Evolutionary conservation across 257 asterid genomes (phyloP), one percentile per base, ranked within the genome.

Genomic region (Solanum sejunctum): DNA sequence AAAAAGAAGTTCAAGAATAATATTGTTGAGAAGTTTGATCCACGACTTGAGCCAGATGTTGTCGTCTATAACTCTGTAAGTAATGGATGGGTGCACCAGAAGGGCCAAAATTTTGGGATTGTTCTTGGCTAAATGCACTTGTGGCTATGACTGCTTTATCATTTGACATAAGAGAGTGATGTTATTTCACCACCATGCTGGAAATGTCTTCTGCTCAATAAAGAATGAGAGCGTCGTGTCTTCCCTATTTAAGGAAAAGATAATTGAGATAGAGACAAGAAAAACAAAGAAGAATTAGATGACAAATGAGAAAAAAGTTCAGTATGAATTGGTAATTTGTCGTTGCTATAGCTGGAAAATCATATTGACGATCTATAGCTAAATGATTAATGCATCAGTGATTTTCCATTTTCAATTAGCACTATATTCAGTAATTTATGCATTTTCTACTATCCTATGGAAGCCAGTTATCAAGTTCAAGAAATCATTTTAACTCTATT

Each of bases 61-160:
- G 89, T 95, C 84, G 93, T 96, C 69, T 95, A 96, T 85, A 95
- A 96, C 78, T 92, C 99, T 81, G 99, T 96, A 88, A 93, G 98
- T 88, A 84, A 36, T 81, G 49, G 79, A 57, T 56, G 80, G 47
- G 49, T 28, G 11, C 39, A 1, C 57, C 6, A 72, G 36, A 45
- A 72, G 49, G 26, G 28, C 47, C 63, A 26, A 26, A 26, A 8
- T 12, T 51, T 28, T 39, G 45, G 82, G 63, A 77, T 16, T 51
- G 23, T 77, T 75, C 47, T 16, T 77, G 18, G 82, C 52, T 26
- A 77, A 77, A 49, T 15, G 23, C 21, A 77, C 82, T 77, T 77
- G 82, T 51, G 82, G 26, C 45, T 75, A n/a, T 69, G 78, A 57
- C 47, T 82, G 69, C 70, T 56, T 81, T 80, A 63, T 83, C 21